A percentile compares a stretch with the other conserved stretches of the same genome.
Conservation (phyloP, 2,329 filamentous ascomycete genomes). For the Epichloe elymi region DNA sequence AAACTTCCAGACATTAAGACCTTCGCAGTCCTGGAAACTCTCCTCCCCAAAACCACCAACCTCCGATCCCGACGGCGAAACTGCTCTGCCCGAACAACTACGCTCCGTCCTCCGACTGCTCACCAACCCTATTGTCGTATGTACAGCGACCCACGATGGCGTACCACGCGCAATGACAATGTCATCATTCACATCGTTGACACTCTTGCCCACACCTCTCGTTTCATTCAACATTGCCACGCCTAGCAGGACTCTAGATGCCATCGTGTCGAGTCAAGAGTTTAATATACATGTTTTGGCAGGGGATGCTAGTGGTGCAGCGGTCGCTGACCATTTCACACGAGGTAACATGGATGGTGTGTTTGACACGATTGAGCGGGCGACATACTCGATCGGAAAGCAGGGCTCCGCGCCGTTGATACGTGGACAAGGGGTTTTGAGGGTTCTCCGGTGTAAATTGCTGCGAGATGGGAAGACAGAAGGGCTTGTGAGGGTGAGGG, state of each 20-base stretch:
- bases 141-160: slow-evolving; percentile 29
- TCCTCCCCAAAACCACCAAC: slow-evolving; percentile 20
- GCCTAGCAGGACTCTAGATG: slow-evolving; percentile 42
- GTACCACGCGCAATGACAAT: slow-evolving; percentile 41
- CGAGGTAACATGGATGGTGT: slow-evolving; percentile 30
- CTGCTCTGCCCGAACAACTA: slow-evolving; percentile 31
- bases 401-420: slow-evolving; percentile 27
- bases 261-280: slow-evolving; percentile 27
- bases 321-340: slow-evolving; percentile 38
- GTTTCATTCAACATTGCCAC: slow-evolving; percentile 44
- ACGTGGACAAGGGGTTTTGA: slow-evolving; percentile 37
- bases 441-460: slow-evolving; percentile 31
- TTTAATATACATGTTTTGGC: slow-evolving; percentile 45
- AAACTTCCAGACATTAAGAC: slow-evolving; percentile 8
- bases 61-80: slow-evolving; percentile 18
- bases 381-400: slow-evolving; percentile 8
- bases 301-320: slow-evolving; percentile 32
- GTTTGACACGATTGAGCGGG: slow-evolving; percentile 16
- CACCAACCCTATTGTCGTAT: slow-evolving; percentile 41
- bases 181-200: slow-evolving; percentile 45
- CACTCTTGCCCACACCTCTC: slow-evolving; percentile 36
- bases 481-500: slow-evolving; percentile 34
- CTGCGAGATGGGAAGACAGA: slow-evolving; percentile 23
- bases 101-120: slow-evolving; percentile 41
- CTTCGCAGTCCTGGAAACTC: slow-evolving; percentile 16